Evolutionary conservation across 1,284 basidiomycete genomes (phyloP).

Genomic region (Ceratobasidium sp.): DNA sequence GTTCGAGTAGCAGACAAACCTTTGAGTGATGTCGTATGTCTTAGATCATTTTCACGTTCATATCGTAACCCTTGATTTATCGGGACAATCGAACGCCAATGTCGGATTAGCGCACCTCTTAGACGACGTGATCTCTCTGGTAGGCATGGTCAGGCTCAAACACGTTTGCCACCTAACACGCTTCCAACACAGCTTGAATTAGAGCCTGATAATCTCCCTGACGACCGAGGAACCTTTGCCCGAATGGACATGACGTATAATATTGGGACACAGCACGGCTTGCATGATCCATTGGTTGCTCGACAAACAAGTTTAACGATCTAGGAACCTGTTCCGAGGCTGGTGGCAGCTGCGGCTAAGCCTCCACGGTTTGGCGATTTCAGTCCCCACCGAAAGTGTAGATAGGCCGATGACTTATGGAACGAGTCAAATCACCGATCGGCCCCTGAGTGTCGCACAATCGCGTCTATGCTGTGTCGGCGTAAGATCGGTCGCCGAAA

Average conservation of each 20-base stretch:
- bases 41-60: conserved; percentile 96
- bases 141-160: conserved; percentile 51
- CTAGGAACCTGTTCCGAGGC: too few relatives aligned
- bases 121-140: conserved; percentile 87
- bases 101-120: conserved; percentile 93
- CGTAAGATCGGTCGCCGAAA: neutral
- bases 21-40: neutral
- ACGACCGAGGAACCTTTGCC: conserved; percentile 57
- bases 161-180: neutral
- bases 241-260: conserved; percentile 83
- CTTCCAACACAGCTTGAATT: conserved; percentile 64
- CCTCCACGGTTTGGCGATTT: too few relatives aligned
- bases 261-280: conserved; percentile 79
- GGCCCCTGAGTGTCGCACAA: neutral
- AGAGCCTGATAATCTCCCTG: conserved; percentile 54
- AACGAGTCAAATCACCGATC: neutral
- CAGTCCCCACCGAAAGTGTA: too few relatives aligned
- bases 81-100: conserved; percentile 70
- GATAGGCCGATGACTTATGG: neutral
- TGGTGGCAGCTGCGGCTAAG: too few relatives aligned
- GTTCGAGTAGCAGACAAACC: neutral
- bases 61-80: conserved; percentile 80
- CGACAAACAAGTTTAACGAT: conserved; percentile 1
- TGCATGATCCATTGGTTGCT: conserved; percentile 54
- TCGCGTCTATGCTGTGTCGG: conserved; percentile 15